These are phyloP conservation scores for Colletotrichum sp. DNA, from an alignment of 2,329 filamentous ascomycete genomes.

Conservation along the genomic window DNA sequence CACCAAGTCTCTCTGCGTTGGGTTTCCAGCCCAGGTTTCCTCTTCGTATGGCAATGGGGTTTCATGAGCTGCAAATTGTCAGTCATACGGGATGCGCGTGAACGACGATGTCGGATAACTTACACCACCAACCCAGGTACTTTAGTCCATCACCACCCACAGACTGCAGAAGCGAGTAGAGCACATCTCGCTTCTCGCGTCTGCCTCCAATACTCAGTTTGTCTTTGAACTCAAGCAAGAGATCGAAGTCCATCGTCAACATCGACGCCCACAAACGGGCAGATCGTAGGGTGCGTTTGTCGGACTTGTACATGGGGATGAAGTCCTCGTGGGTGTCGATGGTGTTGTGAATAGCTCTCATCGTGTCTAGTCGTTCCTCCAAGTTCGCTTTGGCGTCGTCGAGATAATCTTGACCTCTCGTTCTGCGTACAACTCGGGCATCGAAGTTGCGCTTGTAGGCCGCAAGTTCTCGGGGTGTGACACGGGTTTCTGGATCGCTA, in stretches of 20 bases:
- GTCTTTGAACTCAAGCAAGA: background rate
- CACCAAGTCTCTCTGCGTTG: background rate
- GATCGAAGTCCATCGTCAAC: background rate
- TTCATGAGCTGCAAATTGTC: background rate
- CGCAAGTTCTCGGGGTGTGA: background rate
- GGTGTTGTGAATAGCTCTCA: background rate
- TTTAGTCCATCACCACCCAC: background rate
- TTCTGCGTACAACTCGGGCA: background rate
- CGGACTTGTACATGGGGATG: background rate
- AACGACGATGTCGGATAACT: background rate
- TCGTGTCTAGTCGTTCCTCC: background rate
- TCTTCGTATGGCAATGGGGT: background rate
- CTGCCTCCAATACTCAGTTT: background rate
- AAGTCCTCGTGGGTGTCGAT: background rate
- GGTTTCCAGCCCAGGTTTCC: background rate
- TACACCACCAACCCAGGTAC: background rate
- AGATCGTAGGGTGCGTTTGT: background rate
- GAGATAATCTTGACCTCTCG: background rate
- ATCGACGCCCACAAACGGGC: background rate
- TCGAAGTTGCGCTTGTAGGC: background rate
- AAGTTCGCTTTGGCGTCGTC: background rate
- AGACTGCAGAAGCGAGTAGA: background rate
- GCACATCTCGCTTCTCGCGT: background rate
- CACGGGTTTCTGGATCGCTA: background rate
- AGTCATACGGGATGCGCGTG: background rate